Conservation (phyloP, 768 basidiomycete species). For the Terana coerulea region DNA sequence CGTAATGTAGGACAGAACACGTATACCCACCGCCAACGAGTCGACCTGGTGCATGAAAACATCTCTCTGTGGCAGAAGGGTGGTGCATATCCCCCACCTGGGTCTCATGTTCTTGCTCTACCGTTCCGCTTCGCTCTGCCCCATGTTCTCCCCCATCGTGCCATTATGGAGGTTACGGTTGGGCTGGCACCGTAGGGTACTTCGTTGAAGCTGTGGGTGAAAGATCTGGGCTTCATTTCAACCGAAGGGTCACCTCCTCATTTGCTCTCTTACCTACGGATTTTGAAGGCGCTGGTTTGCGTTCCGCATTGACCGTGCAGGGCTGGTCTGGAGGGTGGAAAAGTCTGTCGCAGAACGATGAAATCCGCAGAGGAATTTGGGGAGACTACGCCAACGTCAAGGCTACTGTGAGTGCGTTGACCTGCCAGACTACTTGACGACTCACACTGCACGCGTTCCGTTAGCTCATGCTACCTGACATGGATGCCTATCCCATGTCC, state of each 20-base stretch:
- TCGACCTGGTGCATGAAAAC: slow-evolving; percentile 12
- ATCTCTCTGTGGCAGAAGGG: slow-evolving; percentile 17
- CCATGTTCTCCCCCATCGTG: slow-evolving; percentile 19
- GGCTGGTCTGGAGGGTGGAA: slow-evolving; percentile 20
- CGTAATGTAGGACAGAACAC: slow-evolving; percentile 2
- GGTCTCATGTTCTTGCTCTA: slow-evolving; percentile 10
- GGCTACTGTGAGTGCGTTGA: slow-evolving; percentile 12
- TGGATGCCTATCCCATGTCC: slow-evolving; percentile 17
- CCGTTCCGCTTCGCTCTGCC: slow-evolving; percentile 21
- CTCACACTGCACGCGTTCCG: no score
- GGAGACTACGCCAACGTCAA: slow-evolving; percentile 16
- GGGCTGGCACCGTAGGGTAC: slow-evolving; percentile 18
- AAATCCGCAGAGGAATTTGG: slow-evolving; percentile 19
- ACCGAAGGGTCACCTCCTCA: slow-evolving; percentile 10
- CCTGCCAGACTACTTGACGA: background rate
- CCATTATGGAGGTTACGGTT: slow-evolving; percentile 11
- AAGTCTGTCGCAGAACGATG: slow-evolving; percentile 3
- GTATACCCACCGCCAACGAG: slow-evolving; percentile 5
- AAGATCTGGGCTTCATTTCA: slow-evolving; percentile 17
- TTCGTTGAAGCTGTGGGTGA: slow-evolving; percentile 18
- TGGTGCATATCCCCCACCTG: slow-evolving; percentile 11
- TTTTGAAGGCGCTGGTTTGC: slow-evolving; percentile 8
- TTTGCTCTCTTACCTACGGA: slow-evolving; percentile 18
- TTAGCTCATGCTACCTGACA: slow-evolving; percentile 17
- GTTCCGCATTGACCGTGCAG: slow-evolving; percentile 1